Evolutionary conservation across 257 asterid species (phyloP), one percentile per base, ranked within the genome.

Genomic region (Nemophila menziesii): DNA sequence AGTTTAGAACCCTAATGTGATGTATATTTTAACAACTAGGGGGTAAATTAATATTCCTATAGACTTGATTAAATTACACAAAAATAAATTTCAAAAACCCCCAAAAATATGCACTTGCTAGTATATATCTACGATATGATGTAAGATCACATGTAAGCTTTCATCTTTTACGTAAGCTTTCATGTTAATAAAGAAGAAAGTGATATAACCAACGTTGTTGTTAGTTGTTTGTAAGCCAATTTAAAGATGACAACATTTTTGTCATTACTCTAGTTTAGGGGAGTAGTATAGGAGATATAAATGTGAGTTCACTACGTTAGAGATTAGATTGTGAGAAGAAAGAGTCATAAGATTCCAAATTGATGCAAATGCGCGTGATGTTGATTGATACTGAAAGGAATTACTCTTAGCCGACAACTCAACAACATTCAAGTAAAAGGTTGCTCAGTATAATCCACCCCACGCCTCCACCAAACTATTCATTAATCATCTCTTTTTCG

Each of bases 381-480:
- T 63, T 65, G 62, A 57, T 63, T 66, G 86, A 72, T 71, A 74
- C 66, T 44, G 77, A 74, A 70, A 72, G 92, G 64, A 45, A 46
- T 20, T 22, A 49, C 38, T 52, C 50, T 54, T 63, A 22, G 53
- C 77, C 93, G 93, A 85, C 92, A 80, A 63, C 55, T 52, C 65
- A 61, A 58, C 83, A 62, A 70, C 74, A 67, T 55, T 57, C 44
- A 58, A 65, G 50, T 68, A 75, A 80, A 70, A 65, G 69, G 44
- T 58, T 41, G 50, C 68, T 70, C 75, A 69, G 62, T 76, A 75
- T 59, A 48, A 78, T 73, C 51, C 69, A 67, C 52, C n/a, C 56
- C 56, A 41, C 76, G 56, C 80, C 46, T n/a, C 92, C 82, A 72
- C 83, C 53, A 78, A 50, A 46, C 12, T 29, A 13, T 29, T 29